Conservation (phyloP, 1,284 basidiomycete species). For the Cryptococcus sp. region DNA sequence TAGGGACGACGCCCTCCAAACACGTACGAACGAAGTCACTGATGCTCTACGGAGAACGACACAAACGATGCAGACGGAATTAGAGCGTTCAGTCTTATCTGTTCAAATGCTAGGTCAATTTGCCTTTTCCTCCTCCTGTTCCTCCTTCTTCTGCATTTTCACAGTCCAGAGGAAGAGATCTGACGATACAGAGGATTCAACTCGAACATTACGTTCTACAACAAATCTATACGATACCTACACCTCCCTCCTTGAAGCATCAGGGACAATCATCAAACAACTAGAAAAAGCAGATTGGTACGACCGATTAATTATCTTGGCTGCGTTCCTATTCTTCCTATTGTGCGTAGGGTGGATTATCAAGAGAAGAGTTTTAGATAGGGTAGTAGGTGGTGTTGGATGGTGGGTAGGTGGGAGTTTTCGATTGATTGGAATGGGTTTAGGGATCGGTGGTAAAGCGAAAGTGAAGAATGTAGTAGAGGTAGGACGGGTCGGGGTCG, state of each 20-base stretch:
- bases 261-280: slow-evolving; percentile 73
- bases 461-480: neutral
- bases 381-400: slow-evolving; percentile 41
- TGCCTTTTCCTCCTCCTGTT: neutral
- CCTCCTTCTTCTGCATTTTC: neutral
- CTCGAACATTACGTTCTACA: slow-evolving; percentile 66
- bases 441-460: slow-evolving; percentile 16
- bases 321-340: slow-evolving; percentile 72
- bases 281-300: slow-evolving; percentile 85
- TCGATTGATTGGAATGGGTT: slow-evolving; percentile 29
- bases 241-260: slow-evolving; percentile 66
- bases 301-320: slow-evolving; percentile 77
- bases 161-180: neutral
- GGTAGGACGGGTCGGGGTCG: neutral
- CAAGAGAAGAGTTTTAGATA: slow-evolving; percentile 75
- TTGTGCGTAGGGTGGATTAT: slow-evolving; percentile 79
- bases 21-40: slow-evolving; percentile 79
- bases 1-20: slow-evolving; percentile 77
- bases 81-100: slow-evolving; percentile 79
- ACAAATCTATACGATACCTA: slow-evolving; percentile 75
- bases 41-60: slow-evolving; percentile 78
- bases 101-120: slow-evolving; percentile 74
- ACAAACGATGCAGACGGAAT: slow-evolving; percentile 78
- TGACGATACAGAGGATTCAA: slow-evolving; percentile 65
- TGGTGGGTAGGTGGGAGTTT: slow-evolving; percentile 44